Percentiles rank a stretch among this genome's conserved stretches.
phyloP scores from a whole-genome alignment of 1,284 basidiomycete genomes.

The Afroboletus lepidellus region DNA sequence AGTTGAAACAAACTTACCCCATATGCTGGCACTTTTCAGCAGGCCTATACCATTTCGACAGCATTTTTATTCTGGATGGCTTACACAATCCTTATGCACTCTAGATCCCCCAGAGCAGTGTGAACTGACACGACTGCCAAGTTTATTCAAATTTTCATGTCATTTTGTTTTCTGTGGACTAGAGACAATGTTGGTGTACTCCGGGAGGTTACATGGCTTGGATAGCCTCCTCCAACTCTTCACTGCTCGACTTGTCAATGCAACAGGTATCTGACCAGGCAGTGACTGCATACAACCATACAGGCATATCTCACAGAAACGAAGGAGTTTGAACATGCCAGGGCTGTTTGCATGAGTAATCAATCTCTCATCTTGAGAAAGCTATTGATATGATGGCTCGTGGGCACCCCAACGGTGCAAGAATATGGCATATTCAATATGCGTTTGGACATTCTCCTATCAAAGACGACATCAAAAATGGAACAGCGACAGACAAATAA shows the following conservation, averaged over 20 bases:
- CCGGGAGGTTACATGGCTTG: slow-evolving; percentile 21
- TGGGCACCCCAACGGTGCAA: slow-evolving; percentile 18
- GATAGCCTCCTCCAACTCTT: slow-evolving; percentile 17
- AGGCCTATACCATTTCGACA: background rate
- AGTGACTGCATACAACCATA: slow-evolving; percentile 13
- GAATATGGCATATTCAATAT: slow-evolving; percentile 14
- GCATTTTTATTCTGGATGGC: background rate
- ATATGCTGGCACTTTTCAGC: background rate
- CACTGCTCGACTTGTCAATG: slow-evolving; percentile 19
- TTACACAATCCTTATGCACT: background rate
- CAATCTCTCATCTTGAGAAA: slow-evolving; percentile 1
- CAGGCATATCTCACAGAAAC: slow-evolving; percentile 10
- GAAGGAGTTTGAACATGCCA: slow-evolving; percentile 7
- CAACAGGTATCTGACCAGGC: slow-evolving; percentile 18
- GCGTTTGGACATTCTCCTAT: slow-evolving; percentile 7
- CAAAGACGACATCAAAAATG: background rate
- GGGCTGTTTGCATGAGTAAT: background rate
- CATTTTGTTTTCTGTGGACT: slow-evolving; percentile 21
- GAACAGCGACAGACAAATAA: too few relatives aligned
- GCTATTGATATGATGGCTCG: slow-evolving; percentile 13
- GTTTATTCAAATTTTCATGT: background rate
- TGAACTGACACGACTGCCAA: background rate
- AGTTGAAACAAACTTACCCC: background rate
- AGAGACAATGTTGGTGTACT: background rate
- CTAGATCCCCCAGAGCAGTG: background rate